These are phyloP conservation scores for Handroanthus guayacan DNA, from an alignment of 257 asterid species.

Conservation along the genomic window DNA sequence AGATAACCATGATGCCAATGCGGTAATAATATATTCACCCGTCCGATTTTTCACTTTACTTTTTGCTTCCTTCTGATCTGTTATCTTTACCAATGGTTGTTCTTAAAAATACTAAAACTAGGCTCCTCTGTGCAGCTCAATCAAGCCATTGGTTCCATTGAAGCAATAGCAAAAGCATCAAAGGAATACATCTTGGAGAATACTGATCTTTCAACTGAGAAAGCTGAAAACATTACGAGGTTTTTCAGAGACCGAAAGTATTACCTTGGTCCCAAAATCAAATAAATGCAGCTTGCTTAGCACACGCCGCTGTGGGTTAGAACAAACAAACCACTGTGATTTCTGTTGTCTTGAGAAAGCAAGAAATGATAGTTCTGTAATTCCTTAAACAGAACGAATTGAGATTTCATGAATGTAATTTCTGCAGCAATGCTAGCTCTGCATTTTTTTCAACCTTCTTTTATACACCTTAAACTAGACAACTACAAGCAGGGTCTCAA, in stretches of 20 bases:
- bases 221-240: constrained; percentile 77
- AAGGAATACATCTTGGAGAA: constrained; percentile 76
- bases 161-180: constrained; percentile 89
- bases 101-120: constrained; percentile 8
- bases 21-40: constrained; percentile 54
- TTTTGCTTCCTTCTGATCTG: background rate
- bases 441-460: background rate
- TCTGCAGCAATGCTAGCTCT: background rate
- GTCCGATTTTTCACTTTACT: background rate
- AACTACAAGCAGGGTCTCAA: constrained; percentile 22
- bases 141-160: constrained; percentile 94
- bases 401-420: constrained; percentile 9
- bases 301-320: background rate
- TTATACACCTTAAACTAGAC: constrained; percentile 11
- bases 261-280: constrained; percentile 80
- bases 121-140: constrained; percentile 63
- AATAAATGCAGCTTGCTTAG: constrained; percentile 32
- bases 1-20: constrained; percentile 80
- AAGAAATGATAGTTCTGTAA: constrained; percentile 10
- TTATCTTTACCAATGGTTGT: background rate
- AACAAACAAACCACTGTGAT: background rate
- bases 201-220: constrained; percentile 90
- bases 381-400: background rate
- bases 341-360: constrained; percentile 1
- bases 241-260: constrained; percentile 85